Evolutionary conservation across 2,329 filamentous ascomycete genomes (phyloP).

Genomic region (Fusarium pilosicola): DNA sequence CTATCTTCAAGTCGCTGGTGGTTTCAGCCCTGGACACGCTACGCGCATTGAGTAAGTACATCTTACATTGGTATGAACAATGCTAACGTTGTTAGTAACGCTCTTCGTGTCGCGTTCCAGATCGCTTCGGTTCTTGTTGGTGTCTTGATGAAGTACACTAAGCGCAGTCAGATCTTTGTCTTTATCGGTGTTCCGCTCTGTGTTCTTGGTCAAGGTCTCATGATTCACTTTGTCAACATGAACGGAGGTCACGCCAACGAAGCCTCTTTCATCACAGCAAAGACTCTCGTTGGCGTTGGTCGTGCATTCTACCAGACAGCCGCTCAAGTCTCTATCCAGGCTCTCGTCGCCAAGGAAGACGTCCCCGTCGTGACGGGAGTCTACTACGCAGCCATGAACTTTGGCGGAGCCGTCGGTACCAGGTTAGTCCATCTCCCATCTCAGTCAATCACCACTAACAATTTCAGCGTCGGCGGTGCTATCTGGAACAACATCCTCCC

Average conservation of each 20-base stretch:
- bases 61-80: accelerated
- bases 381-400: slow-evolving; percentile 50
- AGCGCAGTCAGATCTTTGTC: slow-evolving; percentile 47
- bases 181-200: slow-evolving; percentile 45
- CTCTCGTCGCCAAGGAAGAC: slow-evolving; percentile 47
- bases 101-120: slow-evolving; percentile 50
- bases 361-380: slow-evolving; percentile 51
- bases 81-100: slow-evolving; percentile 33
- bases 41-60: slow-evolving; percentile 49
- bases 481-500: slow-evolving; percentile 50
- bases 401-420: slow-evolving; percentile 46
- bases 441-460: not conserved
- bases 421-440: slow-evolving; percentile 15
- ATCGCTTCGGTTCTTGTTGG: slow-evolving; percentile 50
- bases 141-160: slow-evolving; percentile 51
- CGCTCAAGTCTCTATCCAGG: slow-evolving; percentile 46
- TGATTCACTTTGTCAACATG: slow-evolving; percentile 46
- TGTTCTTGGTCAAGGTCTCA: slow-evolving; percentile 49
- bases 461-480: slow-evolving; percentile 47
- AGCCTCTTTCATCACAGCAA: slow-evolving; percentile 49
- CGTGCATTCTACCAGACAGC: slow-evolving; percentile 47
- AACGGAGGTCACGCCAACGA: slow-evolving; percentile 44
- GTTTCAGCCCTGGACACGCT: slow-evolving; percentile 49
- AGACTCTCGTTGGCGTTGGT: slow-evolving; percentile 49
- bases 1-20: slow-evolving; percentile 52